Evolutionary conservation across 768 basidiomycete genomes (phyloP), one percentile per base, ranked within the genome.

Genomic region (Boletus sensibilis): DNA sequence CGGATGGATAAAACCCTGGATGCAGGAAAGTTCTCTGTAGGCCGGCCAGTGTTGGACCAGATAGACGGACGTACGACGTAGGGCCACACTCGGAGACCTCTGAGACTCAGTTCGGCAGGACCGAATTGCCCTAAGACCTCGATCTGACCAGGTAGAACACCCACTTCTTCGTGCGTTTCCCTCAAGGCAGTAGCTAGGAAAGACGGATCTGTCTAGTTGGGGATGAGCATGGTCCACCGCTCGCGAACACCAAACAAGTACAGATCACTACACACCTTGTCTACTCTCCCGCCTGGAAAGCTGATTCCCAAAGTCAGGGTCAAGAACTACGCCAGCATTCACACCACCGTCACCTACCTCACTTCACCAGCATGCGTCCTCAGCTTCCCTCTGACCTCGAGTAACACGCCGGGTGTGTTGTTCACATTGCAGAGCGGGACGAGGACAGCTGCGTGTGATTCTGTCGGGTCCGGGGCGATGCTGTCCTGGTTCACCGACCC

Each of bases 351-450:
- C 18, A 55, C 77, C 37, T 57, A 89, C 90, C 90, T 90, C 34
- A 92, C 83, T 76, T 92, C 88, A n/a, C 90, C 90, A 0, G 89
- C 85, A 70, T 92, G 90, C 31, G 76, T 79, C 61, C 88, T 76
- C 49, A 87, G 71, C 39, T 80, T 71, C 63, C 83, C 82, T 60
- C 90, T 78, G 33, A 92, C 82, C 69, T 92, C 86, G 16, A 91
- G 77, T 45, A 92, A 67, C 20, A 93, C 79, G 8, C 88, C 85
- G 0, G 90, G 87, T 14, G 75, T 74, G 49, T 78, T 77, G 33
- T 79, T 74, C 20, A 92, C 85, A 64, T 92, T 92, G 72, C 90
- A 92, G 49, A 92, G 75, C 0, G 89, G 88, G 59, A 92, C 81
- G 49, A 92, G 74, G 25, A 92, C 86, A 4, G 87, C 87, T 11